Percentiles rank a stretch among this genome's conserved stretches.
phyloP scores from a whole-genome alignment of 1,284 basidiomycete species.

The Sporisorium iseilematis-ciliati region DNA sequence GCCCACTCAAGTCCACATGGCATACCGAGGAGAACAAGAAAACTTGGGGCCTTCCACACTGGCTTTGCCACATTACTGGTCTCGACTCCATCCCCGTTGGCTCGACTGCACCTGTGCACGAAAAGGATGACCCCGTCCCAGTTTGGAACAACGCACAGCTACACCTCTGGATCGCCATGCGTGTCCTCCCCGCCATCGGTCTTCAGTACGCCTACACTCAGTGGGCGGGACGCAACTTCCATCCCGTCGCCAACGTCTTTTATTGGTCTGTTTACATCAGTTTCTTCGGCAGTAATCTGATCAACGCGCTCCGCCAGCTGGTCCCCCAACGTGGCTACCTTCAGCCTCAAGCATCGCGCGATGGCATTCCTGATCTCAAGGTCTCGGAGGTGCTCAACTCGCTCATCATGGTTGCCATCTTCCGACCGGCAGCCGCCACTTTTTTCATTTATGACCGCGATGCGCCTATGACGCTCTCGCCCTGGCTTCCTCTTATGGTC shows the following conservation, averaged over 20 bases:
- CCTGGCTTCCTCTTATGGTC: conserved; percentile 55
- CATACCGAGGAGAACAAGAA: conserved; percentile 23
- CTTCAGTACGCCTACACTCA: conserved; percentile 51
- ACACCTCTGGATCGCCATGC: conserved; percentile 51
- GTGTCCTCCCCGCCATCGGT: conserved; percentile 43
- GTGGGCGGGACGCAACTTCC: conserved; percentile 49
- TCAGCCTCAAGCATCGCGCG: conserved; percentile 46
- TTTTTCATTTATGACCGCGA: conserved; percentile 54
- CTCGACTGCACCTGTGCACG: conserved; percentile 28
- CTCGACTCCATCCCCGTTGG: conserved; percentile 39
- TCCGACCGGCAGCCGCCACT: conserved; percentile 52
- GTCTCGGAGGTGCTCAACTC: conserved; percentile 42
- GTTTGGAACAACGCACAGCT: conserved; percentile 49
- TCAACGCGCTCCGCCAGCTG: conserved; percentile 38
- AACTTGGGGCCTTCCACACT: conserved; percentile 25
- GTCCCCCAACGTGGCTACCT: conserved; percentile 55
- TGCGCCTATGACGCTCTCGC: conserved; percentile 34
- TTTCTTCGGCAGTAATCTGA: conserved; percentile 31
- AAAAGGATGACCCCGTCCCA: conserved; percentile 47
- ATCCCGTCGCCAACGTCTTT: conserved; percentile 50
- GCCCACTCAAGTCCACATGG: conserved; percentile 49
- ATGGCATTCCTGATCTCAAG: conserved; percentile 52
- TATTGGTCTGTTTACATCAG: conserved; percentile 43
- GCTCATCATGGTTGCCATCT: conserved; percentile 38
- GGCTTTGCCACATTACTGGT: conserved; percentile 27